Conservation (phyloP, 441 rosid species). For the Heliophila coronopifolia region DNA sequence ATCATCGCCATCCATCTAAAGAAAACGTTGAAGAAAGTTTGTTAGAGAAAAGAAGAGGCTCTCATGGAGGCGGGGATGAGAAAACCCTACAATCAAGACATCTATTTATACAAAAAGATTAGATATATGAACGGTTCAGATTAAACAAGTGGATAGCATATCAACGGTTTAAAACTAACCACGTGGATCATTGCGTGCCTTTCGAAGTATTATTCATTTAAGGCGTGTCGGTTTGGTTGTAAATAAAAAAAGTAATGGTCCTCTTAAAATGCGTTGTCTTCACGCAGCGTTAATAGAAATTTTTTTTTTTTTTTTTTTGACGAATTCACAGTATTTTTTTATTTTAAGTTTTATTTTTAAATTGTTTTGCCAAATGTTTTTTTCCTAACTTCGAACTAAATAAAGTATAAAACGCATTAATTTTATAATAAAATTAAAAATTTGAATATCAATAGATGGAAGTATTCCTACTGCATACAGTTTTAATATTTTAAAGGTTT, state of each 20-base stretch:
- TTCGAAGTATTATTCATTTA: slow-evolving; percentile 9
- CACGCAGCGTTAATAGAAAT: too few relatives aligned
- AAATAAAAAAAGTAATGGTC: not conserved
- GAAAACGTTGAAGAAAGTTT: not conserved
- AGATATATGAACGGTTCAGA: slow-evolving; percentile 5
- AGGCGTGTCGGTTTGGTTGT: slow-evolving; percentile 14
- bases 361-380: too few relatives aligned
- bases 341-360: too few relatives aligned
- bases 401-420: too few relatives aligned
- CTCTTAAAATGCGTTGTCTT: too few relatives aligned
- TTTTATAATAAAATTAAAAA: too few relatives aligned
- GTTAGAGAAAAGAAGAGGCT: not conserved
- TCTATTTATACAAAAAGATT: slow-evolving; percentile 3
- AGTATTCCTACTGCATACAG: too few relatives aligned
- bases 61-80: not conserved
- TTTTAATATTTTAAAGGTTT: too few relatives aligned
- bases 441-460: too few relatives aligned
- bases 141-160: not conserved
- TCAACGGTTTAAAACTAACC: slow-evolving; percentile 2
- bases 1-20: slow-evolving; percentile 9
- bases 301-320: too few relatives aligned
- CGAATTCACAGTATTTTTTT: too few relatives aligned
- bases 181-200: slow-evolving; percentile 26
- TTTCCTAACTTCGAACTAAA: too few relatives aligned
- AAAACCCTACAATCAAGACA: not conserved